phyloP scores from a whole-genome alignment of 768 basidiomycete species.

The Tulasnella sp. region DNA sequence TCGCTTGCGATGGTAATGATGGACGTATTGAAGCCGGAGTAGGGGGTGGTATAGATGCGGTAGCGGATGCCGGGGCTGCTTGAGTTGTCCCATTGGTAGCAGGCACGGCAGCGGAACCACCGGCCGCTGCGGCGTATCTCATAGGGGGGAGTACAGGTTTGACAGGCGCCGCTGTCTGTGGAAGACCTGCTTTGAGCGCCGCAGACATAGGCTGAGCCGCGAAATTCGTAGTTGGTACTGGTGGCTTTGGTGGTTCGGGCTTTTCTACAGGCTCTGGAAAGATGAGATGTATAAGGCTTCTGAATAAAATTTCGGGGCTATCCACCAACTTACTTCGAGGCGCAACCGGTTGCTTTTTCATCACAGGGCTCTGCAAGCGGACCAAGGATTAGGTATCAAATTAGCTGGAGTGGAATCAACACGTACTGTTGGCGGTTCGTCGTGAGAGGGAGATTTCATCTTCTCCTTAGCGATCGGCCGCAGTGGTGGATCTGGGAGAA shows the following conservation, averaged over 20 bases:
- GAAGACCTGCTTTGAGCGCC: slow-evolving; percentile 67
- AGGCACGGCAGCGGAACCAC: slow-evolving; percentile 39
- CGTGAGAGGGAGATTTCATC: slow-evolving; percentile 31
- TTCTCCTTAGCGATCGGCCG: slow-evolving; percentile 50
- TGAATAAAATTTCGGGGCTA: neutral
- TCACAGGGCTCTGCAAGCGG: slow-evolving; percentile 15
- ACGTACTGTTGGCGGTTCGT: slow-evolving; percentile 33
- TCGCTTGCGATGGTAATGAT: slow-evolving; percentile 28
- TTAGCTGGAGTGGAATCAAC: neutral
- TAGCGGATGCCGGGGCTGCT: slow-evolving; percentile 25
- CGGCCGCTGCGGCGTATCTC: slow-evolving; percentile 86
- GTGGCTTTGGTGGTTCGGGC: slow-evolving; percentile 42
- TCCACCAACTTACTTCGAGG: slow-evolving; percentile 65
- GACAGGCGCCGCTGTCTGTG: slow-evolving; percentile 36
- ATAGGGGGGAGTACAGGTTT: slow-evolving; percentile 57
- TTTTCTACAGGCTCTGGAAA: slow-evolving; percentile 7
- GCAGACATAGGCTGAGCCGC: slow-evolving; percentile 62
- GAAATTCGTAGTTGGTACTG: slow-evolving; percentile 72
- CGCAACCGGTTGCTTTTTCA: slow-evolving; percentile 37
- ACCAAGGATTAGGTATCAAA: neutral
- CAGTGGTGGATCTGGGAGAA: slow-evolving; percentile 51
- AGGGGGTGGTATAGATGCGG: slow-evolving; percentile 23
- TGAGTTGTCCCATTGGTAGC: slow-evolving; percentile 25
- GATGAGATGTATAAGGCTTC: slow-evolving; percentile 5
- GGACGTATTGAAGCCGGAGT: slow-evolving; percentile 33